Evolutionary conservation across 768 basidiomycete species (phyloP).

Genomic region (Calocybe indica): DNA sequence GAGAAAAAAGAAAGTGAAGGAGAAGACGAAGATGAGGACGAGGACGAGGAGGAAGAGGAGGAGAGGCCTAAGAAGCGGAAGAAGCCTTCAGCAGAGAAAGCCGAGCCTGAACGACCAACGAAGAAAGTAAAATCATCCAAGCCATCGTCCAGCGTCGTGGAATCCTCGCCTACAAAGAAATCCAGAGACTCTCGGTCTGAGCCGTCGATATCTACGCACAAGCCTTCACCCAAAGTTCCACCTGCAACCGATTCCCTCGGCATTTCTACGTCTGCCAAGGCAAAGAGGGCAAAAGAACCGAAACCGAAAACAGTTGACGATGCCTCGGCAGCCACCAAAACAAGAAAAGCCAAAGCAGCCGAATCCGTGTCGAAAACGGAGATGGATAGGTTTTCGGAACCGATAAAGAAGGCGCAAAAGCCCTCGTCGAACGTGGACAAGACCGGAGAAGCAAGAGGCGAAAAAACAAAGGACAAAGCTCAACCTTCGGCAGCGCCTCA

Average conservation of each 20-base stretch:
- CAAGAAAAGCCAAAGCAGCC: constrained; percentile 1
- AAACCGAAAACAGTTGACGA: no score
- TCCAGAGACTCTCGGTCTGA: neutral
- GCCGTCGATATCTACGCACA: neutral
- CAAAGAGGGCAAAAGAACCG: no score
- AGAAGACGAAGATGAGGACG: constrained; percentile 25
- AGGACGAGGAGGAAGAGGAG: constrained; percentile 19
- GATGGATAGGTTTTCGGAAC: constrained; percentile 11
- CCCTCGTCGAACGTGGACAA: constrained; percentile 11
- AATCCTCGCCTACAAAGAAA: constrained; percentile 2
- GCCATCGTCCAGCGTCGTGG: constrained; percentile 3
- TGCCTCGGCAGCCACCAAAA: neutral
- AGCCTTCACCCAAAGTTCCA: neutral
- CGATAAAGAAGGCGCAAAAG: constrained; percentile 8
- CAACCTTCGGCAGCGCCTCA: neutral
- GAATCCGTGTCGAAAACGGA: constrained; percentile 7
- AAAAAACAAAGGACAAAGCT: neutral
- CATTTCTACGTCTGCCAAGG: no score
- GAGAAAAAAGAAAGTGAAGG: constrained; percentile 22
- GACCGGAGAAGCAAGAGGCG: constrained; percentile 7
- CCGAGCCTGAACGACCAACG: constrained; percentile 5
- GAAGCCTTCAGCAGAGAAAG: constrained; percentile 23
- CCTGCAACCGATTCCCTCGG: neutral
- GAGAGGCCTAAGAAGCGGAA: constrained; percentile 38
- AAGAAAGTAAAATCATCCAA: constrained; percentile 5